These are phyloP conservation scores for Panellus pusillus DNA, from an alignment of 768 basidiomycete species.

Conservation along the genomic window DNA sequence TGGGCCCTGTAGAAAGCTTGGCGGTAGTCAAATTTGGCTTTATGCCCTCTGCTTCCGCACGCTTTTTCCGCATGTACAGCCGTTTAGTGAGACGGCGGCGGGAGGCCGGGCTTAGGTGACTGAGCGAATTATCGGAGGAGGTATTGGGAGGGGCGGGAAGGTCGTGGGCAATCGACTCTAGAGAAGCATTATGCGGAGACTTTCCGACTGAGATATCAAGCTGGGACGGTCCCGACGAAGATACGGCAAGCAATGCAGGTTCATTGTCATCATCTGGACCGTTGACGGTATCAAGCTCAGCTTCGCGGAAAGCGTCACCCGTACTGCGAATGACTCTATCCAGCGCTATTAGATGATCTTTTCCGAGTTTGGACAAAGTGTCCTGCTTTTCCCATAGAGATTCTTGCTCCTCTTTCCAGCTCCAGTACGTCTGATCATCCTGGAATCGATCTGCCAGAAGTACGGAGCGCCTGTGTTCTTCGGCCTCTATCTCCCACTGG, in stretches of 20 bases:
- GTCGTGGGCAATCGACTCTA: conserved; percentile 2
- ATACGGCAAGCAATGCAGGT: conserved; percentile 1
- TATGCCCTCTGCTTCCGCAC: conserved; percentile 49
- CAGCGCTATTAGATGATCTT: conserved; percentile 28
- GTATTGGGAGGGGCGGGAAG: conserved; percentile 14
- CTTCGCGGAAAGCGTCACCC: conserved; percentile 3
- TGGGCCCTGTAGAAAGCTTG: conserved; percentile 41
- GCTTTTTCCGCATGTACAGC: conserved; percentile 71
- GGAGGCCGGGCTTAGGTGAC: conserved; percentile 40
- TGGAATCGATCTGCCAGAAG: conserved; percentile 6
- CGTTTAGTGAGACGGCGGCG: conserved; percentile 62
- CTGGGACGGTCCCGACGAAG: neutral
- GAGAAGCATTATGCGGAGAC: neutral
- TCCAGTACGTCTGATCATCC: conserved; percentile 18
- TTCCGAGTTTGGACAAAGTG: conserved; percentile 19
- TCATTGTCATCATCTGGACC: conserved; percentile 2
- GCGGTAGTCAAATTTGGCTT: conserved; percentile 27
- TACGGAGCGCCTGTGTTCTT: conserved; percentile 19
- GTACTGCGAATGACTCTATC: conserved; percentile 27
- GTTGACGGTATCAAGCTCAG: neutral
- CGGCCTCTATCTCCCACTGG: conserved; percentile 25
- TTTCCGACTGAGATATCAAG: neutral
- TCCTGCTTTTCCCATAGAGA: conserved; percentile 27
- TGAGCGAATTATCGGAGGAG: neutral
- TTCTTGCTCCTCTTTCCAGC: conserved; percentile 25